Percentiles rank a stretch among this genome's conserved stretches.
Conservation (phyloP, 148 eudicot genomes). For the Cornus controversa region DNA sequence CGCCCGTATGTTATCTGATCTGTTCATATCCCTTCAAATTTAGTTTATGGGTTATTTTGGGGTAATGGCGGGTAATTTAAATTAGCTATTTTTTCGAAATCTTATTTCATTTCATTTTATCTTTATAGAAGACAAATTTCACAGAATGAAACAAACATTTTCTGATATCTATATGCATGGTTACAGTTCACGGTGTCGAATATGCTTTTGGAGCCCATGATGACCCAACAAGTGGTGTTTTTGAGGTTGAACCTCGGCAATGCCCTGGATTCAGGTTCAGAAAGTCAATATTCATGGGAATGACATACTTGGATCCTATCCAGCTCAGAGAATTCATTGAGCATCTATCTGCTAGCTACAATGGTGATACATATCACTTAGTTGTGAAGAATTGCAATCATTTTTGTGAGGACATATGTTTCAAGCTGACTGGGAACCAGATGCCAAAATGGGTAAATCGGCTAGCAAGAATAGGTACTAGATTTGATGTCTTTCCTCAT, state of each 20-base stretch:
- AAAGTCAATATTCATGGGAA: constrained; percentile 75
- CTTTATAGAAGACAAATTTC: neutral
- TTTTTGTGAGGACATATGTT: constrained; percentile 69
- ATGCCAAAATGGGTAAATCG: constrained; percentile 97
- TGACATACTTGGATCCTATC: constrained; percentile 50
- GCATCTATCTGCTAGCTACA: constrained; percentile 54
- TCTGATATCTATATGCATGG: constrained; percentile 1
- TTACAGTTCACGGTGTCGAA: constrained; percentile 74
- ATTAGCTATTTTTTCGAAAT: too few species aligned
- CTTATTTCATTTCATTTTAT: neutral
- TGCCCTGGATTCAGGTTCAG: constrained; percentile 91
- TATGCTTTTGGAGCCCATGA: constrained; percentile 96
- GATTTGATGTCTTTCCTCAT: neutral
- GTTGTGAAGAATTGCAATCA: constrained; percentile 86
- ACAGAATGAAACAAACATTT: neutral
- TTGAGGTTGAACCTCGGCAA: constrained; percentile 86
- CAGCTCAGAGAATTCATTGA: constrained; percentile 78
- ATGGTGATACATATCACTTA: constrained; percentile 78
- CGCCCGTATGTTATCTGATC: too few species aligned
- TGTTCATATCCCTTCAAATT: too few species aligned
- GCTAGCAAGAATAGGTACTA: constrained; percentile 76
- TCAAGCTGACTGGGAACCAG: constrained; percentile 68
- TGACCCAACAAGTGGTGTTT: constrained; percentile 77
- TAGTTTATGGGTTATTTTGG: neutral
- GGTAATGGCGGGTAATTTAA: too few species aligned